Evolutionary conservation across 345 rosid species (phyloP).

Genomic region (Hibiscus mutabilis): DNA sequence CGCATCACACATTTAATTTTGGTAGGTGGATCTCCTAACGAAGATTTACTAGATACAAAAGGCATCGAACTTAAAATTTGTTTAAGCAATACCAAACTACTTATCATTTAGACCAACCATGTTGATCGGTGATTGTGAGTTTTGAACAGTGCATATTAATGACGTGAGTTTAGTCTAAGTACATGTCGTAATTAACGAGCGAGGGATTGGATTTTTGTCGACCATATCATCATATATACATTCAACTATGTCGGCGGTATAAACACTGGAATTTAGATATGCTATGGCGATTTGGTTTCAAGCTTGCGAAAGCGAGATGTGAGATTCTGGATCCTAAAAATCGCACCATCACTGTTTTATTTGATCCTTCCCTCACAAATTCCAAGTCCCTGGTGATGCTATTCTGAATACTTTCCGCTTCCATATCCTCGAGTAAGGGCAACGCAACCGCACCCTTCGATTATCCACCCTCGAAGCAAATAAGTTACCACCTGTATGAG

Average conservation of each 20-base stretch:
- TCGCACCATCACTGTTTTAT: conserved; percentile 43
- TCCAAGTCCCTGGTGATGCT: conserved; percentile 46
- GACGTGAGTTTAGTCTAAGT: too few species aligned
- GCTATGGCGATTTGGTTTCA: conserved; percentile 15
- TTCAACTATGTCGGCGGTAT: neutral
- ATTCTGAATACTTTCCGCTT: conserved; percentile 24
- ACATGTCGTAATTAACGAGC: too few species aligned
- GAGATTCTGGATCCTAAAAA: conserved; percentile 44
- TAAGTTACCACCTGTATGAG: conserved; percentile 69
- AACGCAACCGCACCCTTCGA: conserved; percentile 46
- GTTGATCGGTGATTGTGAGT: too few species aligned
- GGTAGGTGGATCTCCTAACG: too few species aligned
- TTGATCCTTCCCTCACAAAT: conserved; percentile 56
- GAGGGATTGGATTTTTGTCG: too few species aligned
- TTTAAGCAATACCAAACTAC: too few species aligned
- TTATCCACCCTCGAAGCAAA: conserved; percentile 83
- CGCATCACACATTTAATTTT: too few species aligned
- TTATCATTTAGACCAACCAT: too few species aligned
- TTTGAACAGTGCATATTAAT: too few species aligned
- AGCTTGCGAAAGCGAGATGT: conserved; percentile 25
- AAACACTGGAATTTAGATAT: conserved; percentile 11
- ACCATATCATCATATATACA: neutral
- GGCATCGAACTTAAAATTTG: too few species aligned
- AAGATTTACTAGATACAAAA: too few species aligned
- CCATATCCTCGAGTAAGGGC: conserved; percentile 49